Conservation (phyloP, 257 asterid species). For the Penstemon eatonii region DNA sequence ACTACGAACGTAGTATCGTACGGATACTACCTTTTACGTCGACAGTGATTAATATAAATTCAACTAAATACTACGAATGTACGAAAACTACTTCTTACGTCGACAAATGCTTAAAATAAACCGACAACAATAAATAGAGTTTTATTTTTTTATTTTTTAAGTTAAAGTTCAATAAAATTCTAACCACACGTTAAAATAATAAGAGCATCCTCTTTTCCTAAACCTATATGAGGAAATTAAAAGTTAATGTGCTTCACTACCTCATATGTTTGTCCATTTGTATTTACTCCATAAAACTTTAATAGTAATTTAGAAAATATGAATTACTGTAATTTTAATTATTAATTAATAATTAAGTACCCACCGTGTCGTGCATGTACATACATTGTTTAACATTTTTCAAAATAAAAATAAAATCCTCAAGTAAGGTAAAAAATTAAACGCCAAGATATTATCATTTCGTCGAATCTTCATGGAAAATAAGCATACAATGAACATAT, state of each 20-base stretch:
- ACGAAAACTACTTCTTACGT: background rate
- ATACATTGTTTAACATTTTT: background rate
- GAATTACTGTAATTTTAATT: too few species aligned
- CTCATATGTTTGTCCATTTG: background rate
- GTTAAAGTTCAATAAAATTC: too few species aligned
- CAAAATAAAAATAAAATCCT: constrained; percentile 13
- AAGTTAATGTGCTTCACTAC: background rate
- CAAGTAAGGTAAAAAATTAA: constrained; percentile 30
- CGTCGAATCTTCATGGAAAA: constrained; percentile 21
- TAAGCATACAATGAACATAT: background rate
- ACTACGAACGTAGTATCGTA: too few species aligned
- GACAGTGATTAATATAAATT: background rate
- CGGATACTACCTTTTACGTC: too few species aligned
- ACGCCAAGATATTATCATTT: constrained; percentile 19
- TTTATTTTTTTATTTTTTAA: too few species aligned
- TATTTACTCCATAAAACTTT: background rate
- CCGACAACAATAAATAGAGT: background rate
- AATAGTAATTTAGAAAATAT: background rate
- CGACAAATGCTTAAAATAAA: background rate
- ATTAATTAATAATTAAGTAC: too few species aligned
- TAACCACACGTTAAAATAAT: background rate
- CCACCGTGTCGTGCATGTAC: too few species aligned
- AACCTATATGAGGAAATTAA: background rate
- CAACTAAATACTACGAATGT: background rate
- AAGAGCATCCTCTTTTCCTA: background rate